A percentile compares a stretch with the other conserved stretches of the same genome.
These are phyloP conservation scores for Linum trigynum DNA, from an alignment of 345 rosid species.

Conservation along the genomic window DNA sequence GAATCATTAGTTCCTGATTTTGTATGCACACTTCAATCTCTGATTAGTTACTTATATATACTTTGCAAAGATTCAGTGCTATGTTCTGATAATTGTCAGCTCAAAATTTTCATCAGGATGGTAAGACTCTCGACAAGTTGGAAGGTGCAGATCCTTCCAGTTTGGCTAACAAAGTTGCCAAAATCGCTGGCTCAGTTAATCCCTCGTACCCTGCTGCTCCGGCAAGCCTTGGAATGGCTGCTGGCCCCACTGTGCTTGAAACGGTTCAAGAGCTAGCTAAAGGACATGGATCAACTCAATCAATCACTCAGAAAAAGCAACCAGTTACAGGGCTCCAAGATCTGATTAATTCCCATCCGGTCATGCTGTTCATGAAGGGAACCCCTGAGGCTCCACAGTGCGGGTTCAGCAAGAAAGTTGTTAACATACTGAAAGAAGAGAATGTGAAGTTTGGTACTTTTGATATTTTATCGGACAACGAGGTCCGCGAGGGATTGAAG, in stretches of 20 bases:
- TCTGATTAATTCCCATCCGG: constrained; percentile 56
- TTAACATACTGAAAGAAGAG: constrained; percentile 64
- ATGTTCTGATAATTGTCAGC: no score
- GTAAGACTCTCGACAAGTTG: constrained; percentile 63
- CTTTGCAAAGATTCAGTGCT: no score
- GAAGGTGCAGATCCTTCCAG: constrained; percentile 96
- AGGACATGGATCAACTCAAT: constrained; percentile 37
- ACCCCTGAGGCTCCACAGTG: constrained; percentile 74
- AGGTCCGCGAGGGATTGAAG: constrained; percentile 90
- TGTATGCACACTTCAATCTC: no score
- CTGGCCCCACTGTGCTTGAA: constrained; percentile 72
- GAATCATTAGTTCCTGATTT: no score
- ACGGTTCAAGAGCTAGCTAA: constrained; percentile 58
- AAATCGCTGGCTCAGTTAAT: constrained; percentile 52
- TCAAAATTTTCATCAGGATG: constrained; percentile 41
- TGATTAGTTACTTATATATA: no score
- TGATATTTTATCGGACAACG: constrained; percentile 62
- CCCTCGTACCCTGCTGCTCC: constrained; percentile 86
- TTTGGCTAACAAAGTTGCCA: constrained; percentile 88
- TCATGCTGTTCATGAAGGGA: constrained; percentile 97
- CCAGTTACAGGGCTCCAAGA: constrained; percentile 29
- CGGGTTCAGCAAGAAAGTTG: constrained; percentile 77
- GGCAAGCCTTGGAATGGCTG: constrained; percentile 96
- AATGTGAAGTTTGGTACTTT: constrained; percentile 73
- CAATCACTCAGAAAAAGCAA: constrained; percentile 27